Evolutionary conservation across 768 basidiomycete genomes (phyloP), one percentile per base, ranked within the genome.

Genomic region (Strobilomyces dryophilus): DNA sequence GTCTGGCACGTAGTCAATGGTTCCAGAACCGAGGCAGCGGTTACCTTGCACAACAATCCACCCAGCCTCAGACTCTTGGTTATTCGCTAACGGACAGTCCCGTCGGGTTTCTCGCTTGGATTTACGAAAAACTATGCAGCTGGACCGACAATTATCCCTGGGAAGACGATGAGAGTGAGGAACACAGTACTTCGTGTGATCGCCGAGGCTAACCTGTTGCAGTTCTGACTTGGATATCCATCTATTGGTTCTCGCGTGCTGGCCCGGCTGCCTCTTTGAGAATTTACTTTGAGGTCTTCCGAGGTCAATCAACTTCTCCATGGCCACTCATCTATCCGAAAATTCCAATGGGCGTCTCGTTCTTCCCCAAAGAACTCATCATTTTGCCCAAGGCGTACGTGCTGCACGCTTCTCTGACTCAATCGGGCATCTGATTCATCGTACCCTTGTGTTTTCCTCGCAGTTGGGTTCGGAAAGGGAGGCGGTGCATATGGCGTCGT

Each of bases 201-300:
- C 8, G 8, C 18, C 12, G 5, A 9, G 40, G 2, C 44, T 47
- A 7, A 57, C 17, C 9, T 6, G 4, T 24, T 67, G 15, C 48
- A 82, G 82, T 83, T 1, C 57, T 84, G 29, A 80, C 78, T 0
- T 85, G 82, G 81, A 63, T 81, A 21, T 82, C 80, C 2, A 71
- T 81, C 18, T 81, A 78, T 60, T 80, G 74, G 71, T 82, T 84
- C 66, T 83, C 81, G n/a, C 74, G 76, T 12, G 73, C 76, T 0
- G 81, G 82, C 0, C 81, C 83, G 5, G 75, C 81, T 2, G 79
- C 83, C 0, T 77, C 82, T 0, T 20, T 77, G 15, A 71, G 81
- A 15, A 82, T 83, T 26, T 85, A 84, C 65, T 83, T 77, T 60
- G 84, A 84, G 61, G 54, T 55, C n/a, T 54, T 64, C 36, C 12